phyloP scores from a whole-genome alignment of 331 rosid genomes.

The Quercus lobata region DNA sequence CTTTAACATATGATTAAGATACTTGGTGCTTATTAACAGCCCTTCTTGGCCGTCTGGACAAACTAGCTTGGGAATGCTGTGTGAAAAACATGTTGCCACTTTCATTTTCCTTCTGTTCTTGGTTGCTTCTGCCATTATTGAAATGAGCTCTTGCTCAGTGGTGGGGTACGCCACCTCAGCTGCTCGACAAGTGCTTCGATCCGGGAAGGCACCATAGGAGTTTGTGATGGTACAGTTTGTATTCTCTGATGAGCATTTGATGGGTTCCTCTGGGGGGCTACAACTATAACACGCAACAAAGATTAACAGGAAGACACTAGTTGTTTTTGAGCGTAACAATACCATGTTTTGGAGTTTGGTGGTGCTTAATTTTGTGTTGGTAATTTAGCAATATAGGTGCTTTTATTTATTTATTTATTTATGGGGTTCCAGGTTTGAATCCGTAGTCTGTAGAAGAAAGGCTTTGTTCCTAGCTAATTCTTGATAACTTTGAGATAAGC shows the following conservation, averaged over 20 bases:
- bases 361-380: neutral
- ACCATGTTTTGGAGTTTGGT: conserved; percentile 11
- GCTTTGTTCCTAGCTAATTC: too few species aligned
- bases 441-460: too few species aligned
- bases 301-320: conserved; percentile 20
- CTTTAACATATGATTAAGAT: conserved; percentile 30
- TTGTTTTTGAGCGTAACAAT: neutral
- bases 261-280: conserved; percentile 60
- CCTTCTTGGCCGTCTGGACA: conserved; percentile 52
- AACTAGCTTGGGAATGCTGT: conserved; percentile 62
- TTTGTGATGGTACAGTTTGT: conserved; percentile 66
- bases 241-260: conserved; percentile 44
- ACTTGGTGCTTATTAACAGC: conserved; percentile 60
- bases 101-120: conserved; percentile 36
- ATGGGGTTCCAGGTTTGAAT: too few species aligned
- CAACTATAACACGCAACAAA: conserved; percentile 11
- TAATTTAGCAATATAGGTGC: too few species aligned
- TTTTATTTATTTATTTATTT: too few species aligned
- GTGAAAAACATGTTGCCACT: conserved; percentile 49
- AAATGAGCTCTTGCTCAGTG: conserved; percentile 42
- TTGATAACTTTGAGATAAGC: too few species aligned
- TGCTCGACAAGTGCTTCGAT: conserved; percentile 41
- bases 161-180: conserved; percentile 42
- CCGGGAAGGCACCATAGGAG: conserved; percentile 65
- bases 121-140: conserved; percentile 43